Percentiles rank a stretch among this genome's conserved stretches.
Evolutionary conservation across 768 basidiomycete genomes (phyloP).

Genomic region (Tulasnella sp.): DNA sequence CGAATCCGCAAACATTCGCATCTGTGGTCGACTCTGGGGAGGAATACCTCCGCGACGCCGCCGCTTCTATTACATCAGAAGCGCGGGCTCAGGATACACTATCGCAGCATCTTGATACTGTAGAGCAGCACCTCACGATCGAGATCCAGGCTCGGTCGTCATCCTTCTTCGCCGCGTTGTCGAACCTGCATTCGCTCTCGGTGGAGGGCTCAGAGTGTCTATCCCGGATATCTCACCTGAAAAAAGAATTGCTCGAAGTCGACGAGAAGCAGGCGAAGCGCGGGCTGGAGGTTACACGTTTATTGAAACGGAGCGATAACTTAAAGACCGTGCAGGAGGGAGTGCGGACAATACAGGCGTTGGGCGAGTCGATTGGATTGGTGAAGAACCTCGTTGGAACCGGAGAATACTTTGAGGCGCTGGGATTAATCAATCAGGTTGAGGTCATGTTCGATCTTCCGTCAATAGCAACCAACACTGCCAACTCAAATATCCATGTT

Average conservation of each 20-base stretch:
- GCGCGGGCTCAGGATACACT: conserved; percentile 74
- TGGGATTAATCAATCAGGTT: conserved; percentile 61
- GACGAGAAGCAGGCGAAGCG: conserved; percentile 66
- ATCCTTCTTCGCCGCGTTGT: conserved; percentile 91
- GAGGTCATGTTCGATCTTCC: conserved; percentile 27
- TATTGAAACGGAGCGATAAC: conserved; percentile 38
- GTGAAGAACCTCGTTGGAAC: conserved; percentile 63
- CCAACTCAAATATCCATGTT: neutral
- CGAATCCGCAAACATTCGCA: conserved; percentile 65
- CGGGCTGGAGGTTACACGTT: conserved; percentile 63
- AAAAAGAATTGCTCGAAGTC: conserved; percentile 58
- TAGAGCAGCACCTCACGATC: conserved; percentile 87
- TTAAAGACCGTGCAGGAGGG: conserved; percentile 50
- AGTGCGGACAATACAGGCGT: conserved; percentile 50
- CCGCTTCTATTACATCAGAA: neutral
- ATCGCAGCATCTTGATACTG: conserved; percentile 82
- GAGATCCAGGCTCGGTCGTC: conserved; percentile 86
- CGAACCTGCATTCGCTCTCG: conserved; percentile 87
- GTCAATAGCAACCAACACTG: neutral
- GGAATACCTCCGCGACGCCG: conserved; percentile 22
- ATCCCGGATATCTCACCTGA: conserved; percentile 58
- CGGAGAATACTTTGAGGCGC: conserved; percentile 80
- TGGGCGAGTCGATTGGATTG: conserved; percentile 67
- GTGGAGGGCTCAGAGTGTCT: conserved; percentile 80
- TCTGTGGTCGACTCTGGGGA: conserved; percentile 51